Evolutionary conservation across 192 early-diverging fungal genomes (phyloP), one percentile per base, ranked within the genome.

Genomic region (Chytriomyces sp.): DNA sequence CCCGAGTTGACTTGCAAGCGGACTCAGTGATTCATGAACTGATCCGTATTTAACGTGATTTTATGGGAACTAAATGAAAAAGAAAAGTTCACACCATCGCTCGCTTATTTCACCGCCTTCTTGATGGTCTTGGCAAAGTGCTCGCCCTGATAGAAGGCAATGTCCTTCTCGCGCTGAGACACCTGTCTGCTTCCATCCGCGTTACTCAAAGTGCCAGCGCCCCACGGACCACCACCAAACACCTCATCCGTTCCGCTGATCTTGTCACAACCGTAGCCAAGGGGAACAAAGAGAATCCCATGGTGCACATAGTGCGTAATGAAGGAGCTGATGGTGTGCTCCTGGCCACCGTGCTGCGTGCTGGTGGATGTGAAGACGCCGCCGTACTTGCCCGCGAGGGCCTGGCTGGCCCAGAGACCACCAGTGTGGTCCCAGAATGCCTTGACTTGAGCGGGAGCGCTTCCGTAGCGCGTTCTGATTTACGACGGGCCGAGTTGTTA

Each of bases 291-390:
- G 57, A 86, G 80, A 49, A 95, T 86, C 32, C 92, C 93, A 74
- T 92, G 92, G 80, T 93, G 91, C 5, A 84, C 86, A 39, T 92
- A 81, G 75, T 86, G 83, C 0, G 91, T 82, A 28, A 93, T 63
- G 41, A 92, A 78, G 32, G 84, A 86, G 5, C 89, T 68, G 33
- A 87, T 85, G 4, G 91, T 92, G 33, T 83, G 85, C 74, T 95
- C 92, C 81, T 92, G 91, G 25, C 93, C 93, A 59, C 92, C 92
- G 75, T 90, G 88, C 80, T 91, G 90, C 52, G 85, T 82, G 5
- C 80, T 87, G 6, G 91, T 92, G 37, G 91, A 90, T 54, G 85
- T 88, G 83, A 95, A 93, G 53, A 82, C 76, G 33, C 88, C 92
- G 4, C 81, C 91, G 49, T 86, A 84, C 85, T 93, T 94, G 32